phyloP scores from a whole-genome alignment of 345 rosid species.

The Melastoma malabathricum region DNA sequence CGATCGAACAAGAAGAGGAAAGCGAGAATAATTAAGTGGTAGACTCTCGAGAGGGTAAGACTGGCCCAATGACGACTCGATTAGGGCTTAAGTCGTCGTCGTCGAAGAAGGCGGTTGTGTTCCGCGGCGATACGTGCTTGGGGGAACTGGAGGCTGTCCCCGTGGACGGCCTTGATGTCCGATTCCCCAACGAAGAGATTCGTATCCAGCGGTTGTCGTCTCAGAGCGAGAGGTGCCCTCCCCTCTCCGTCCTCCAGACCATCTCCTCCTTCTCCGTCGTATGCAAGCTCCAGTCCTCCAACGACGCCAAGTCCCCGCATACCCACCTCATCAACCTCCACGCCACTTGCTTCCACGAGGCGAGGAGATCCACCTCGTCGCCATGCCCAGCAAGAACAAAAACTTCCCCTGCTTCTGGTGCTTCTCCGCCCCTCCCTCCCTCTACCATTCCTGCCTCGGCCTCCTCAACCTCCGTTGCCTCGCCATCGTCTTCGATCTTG shows the following conservation, averaged over 20 bases:
- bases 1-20: too few species aligned
- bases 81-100: constrained; percentile 54
- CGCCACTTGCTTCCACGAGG: constrained; percentile 79
- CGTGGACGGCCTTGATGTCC: constrained; percentile 36
- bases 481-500: constrained; percentile 90
- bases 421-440: constrained; percentile 55
- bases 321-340: constrained; percentile 68
- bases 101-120: constrained; percentile 23
- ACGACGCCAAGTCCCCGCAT: constrained; percentile 17
- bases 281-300: constrained; percentile 78
- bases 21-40: too few species aligned
- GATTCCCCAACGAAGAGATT: constrained; percentile 82
- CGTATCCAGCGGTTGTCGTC: constrained; percentile 73
- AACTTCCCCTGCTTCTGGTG: constrained; percentile 99
- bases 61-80: constrained; percentile 36
- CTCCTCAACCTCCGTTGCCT: constrained; percentile 80
- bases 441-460: constrained; percentile 62
- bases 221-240: constrained; percentile 75
- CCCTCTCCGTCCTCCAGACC: constrained; percentile 79
- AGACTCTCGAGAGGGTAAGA: too few species aligned
- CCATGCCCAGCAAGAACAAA: constrained; percentile 98
- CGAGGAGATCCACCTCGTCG: constrained; percentile 89
- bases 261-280: constrained; percentile 70
- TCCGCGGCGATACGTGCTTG: constrained; percentile 56
- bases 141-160: constrained; percentile 75